Evolutionary conservation across 495 filamentous ascomycete genomes (phyloP), one percentile per base, ranked within the genome.

Genomic region (Neurospora intermedia): DNA sequence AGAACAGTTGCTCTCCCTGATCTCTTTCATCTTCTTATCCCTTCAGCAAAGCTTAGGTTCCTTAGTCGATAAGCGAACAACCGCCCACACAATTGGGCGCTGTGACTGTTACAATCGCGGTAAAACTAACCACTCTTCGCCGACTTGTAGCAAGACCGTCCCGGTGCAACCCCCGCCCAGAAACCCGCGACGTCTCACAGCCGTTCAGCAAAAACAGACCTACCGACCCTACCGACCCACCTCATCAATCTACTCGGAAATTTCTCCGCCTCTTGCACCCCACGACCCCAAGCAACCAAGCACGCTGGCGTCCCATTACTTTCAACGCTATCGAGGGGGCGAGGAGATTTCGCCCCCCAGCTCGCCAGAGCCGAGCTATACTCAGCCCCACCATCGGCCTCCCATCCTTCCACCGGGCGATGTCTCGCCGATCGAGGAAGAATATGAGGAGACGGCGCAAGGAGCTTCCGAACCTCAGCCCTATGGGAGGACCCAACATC

Each of bases 371-470:
- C 78, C 76, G 2, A 77, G 78, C 23, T 75, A 75, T 39, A 54
- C 16, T 18, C 73, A 39, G 16, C 73, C 73, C 69, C 54, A 69
- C 77, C 59, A 70, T 77, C 59, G 79, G 75, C 69, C 77, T 38
- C 70, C 54, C 45, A 18, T 72, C 35, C 16, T 38, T 9, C 43
- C 54, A 4, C 54, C 54, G 27, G 78, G 76, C 46, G 84, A 87
- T 70, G 85, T 88, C 23, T 88, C 86, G 45, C 86, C 86, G 35
- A 87, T 88, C 38, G 85, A 88, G 72, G 85, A 87, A 72, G 80
- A 81, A 27, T 73, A 77, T 41, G 75, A 69, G 9, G 69, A 59
- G 40, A 43, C 40, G 35, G n/a, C 39, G 1, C 8, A 27, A 11
- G 23, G 23, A 70, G 31, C 16, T 69, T 48, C 42, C 4, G 35